These are phyloP conservation scores for Aciculoconidium aculeatum DNA, from an alignment of 805 yeast species.

Conservation along the genomic window DNA sequence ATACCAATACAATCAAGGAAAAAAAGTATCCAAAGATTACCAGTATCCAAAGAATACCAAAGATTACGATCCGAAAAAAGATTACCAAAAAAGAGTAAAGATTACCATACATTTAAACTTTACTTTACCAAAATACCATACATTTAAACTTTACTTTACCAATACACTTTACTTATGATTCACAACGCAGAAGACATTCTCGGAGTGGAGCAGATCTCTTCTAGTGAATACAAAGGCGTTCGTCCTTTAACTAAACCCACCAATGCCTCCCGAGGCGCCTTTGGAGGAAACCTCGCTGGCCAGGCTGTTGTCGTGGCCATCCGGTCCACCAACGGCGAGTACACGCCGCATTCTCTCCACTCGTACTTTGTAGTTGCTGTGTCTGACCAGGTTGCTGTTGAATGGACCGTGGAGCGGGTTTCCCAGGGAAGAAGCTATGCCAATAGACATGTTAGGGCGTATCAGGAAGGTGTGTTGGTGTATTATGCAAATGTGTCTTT, in stretches of 20 bases:
- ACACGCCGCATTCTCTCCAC: constrained; percentile 31
- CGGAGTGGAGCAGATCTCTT: constrained; percentile 15
- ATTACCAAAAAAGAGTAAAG: too few species aligned
- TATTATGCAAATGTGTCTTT: constrained; percentile 28
- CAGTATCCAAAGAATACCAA: too few species aligned
- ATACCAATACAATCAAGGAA: too few species aligned
- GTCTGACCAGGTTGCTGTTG: constrained; percentile 11
- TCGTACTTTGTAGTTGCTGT: constrained; percentile 24
- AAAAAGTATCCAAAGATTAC: too few species aligned
- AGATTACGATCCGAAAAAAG: too few species aligned
- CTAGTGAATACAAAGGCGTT: constrained; percentile 15
- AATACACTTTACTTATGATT: too few species aligned
- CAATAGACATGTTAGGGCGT: constrained; percentile 24
- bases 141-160: too few species aligned
- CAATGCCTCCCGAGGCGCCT: constrained; percentile 21
- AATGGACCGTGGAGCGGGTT: constrained; percentile 27
- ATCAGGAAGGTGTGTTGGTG: constrained; percentile 20
- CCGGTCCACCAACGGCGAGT: constrained; percentile 21
- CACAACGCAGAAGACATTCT: constrained; percentile 8
- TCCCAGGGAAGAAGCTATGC: constrained; percentile 33
- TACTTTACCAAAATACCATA: too few species aligned
- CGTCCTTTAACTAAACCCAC: constrained; percentile 26
- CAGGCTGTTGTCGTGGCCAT: constrained; percentile 33
- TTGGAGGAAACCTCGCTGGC: constrained; percentile 30
- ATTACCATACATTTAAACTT: too few species aligned